Percentiles rank a stretch among this genome's conserved stretches.
phyloP scores from a whole-genome alignment of 305 asterid species.

The Fraxinus nigra region DNA sequence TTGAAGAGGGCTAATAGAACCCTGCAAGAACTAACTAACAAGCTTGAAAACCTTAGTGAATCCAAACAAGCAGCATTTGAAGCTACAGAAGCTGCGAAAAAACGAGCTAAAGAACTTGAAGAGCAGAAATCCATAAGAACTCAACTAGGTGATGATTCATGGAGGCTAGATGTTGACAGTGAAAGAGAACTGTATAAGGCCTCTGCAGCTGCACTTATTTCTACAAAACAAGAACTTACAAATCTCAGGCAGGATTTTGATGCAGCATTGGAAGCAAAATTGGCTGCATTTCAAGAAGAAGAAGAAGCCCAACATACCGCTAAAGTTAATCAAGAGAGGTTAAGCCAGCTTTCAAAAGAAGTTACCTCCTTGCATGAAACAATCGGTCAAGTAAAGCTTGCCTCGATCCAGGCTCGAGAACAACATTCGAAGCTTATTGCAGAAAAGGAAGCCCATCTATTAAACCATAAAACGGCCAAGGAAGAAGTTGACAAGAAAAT shows the following conservation, averaged over 20 bases:
- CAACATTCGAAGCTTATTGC: slow-evolving; percentile 50
- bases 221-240: slow-evolving; percentile 69
- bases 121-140: slow-evolving; percentile 47
- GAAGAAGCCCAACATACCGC: slow-evolving; percentile 55
- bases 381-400: slow-evolving; percentile 48
- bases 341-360: slow-evolving; percentile 43
- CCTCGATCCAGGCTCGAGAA: slow-evolving; percentile 54
- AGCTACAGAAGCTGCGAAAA: slow-evolving; percentile 56
- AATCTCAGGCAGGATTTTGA: slow-evolving; percentile 77
- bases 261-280: slow-evolving; percentile 60
- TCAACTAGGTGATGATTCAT: slow-evolving; percentile 45
- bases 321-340: slow-evolving; percentile 41
- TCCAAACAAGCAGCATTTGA: slow-evolving; percentile 72
- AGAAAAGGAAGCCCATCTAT: slow-evolving; percentile 58
- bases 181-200: slow-evolving; percentile 68
- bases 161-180: slow-evolving; percentile 58
- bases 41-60: slow-evolving; percentile 72
- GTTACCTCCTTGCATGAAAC: slow-evolving; percentile 37
- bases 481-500: slow-evolving; percentile 50
- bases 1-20: slow-evolving; percentile 62
- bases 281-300: slow-evolving; percentile 58
- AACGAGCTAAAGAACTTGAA: slow-evolving; percentile 49
- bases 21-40: slow-evolving; percentile 64
- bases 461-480: slow-evolving; percentile 46
- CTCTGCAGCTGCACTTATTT: slow-evolving; percentile 55